Evolutionary conservation across 163 green algal genomes (phyloP), one percentile per base, ranked within the genome.

Genomic region (Trebouxiophyceae sp.): DNA sequence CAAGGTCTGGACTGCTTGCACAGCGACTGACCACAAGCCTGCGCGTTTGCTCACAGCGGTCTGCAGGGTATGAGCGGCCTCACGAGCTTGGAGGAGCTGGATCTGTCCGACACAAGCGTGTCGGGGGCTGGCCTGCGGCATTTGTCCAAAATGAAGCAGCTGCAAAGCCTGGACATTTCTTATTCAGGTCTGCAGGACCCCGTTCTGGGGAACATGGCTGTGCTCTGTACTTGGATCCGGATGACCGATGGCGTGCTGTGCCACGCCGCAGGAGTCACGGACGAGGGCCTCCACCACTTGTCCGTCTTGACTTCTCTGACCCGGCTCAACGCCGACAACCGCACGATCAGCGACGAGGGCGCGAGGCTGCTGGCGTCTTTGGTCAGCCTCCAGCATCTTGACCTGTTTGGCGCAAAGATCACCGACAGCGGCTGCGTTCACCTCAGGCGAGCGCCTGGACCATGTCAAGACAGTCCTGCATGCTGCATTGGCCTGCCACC

Each of bases 321-420:
- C 16, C 31, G 57, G 31, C 74, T 90, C 22, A 76, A 77, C 70
- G 71, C 89, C 44, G 79, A 85, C 67, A 83, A 70, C 27, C 63
- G 70, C 23, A 50, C 39, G 30, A 71, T 90, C 45, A 70, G 56
- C 12, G 79, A 83, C 60, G 50, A 32, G 31, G 83, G 77, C 54
- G 60, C 87, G 63, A 27, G 28, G 4, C 23, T 71, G 33, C 55
- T 90, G 5, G 64, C 76, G 19, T 33, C 33, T 33, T 76, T 90
- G 20, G 54, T 55, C 4, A 50, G 56, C 19, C 70, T 90, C 1
- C 66, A 75, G 23, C 33, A 23, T 46, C 69, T 91, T 26, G 84
- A 91, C 73, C 57, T 91, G 27, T 91, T 91, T 71, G 78, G 71
- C 26, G 78, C 84, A 6, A 71, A 69, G 19, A 68, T 91, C 27